A percentile compares a stretch with the other conserved stretches of the same genome.
Evolutionary conservation across 805 yeast species (phyloP).

Genomic region (Hanseniaspora lindneri): DNA sequence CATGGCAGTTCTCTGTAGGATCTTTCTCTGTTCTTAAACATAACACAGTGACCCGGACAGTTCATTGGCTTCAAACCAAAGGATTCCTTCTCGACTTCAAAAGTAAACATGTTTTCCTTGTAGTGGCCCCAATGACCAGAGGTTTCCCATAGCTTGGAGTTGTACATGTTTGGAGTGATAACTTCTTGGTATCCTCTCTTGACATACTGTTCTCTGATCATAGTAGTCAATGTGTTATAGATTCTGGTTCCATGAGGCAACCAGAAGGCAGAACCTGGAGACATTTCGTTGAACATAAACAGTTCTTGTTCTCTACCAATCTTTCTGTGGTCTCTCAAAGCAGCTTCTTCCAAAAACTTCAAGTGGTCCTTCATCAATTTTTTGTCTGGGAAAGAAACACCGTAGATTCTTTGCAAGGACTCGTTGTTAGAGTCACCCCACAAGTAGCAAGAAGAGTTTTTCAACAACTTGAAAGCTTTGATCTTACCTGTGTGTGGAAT

Average conservation of each 20-base stretch:
- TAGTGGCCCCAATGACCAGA: slow-evolving; percentile 99
- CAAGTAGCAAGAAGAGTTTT: slow-evolving; percentile 93
- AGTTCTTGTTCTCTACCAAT: slow-evolving; percentile 94
- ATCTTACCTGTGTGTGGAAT: slow-evolving; percentile 94
- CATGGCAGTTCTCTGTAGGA: slow-evolving; percentile 95
- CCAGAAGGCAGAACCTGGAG: slow-evolving; percentile 98
- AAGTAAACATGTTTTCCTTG: slow-evolving; percentile 92
- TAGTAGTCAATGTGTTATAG: slow-evolving; percentile 72
- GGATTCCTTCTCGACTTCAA: slow-evolving; percentile 91
- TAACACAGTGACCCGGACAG: slow-evolving; percentile 85
- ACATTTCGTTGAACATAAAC: slow-evolving; percentile 88
- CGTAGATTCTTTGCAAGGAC: slow-evolving; percentile 92
- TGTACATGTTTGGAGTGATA: slow-evolving; percentile 97
- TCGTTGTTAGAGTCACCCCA: slow-evolving; percentile 87
- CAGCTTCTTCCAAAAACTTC: slow-evolving; percentile 91
- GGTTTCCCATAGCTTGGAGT: slow-evolving; percentile 93
- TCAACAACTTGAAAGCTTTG: slow-evolving; percentile 84
- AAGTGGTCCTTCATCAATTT: slow-evolving; percentile 88
- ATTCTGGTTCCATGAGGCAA: slow-evolving; percentile 98
- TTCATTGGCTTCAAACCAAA: slow-evolving; percentile 93
- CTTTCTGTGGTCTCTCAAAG: slow-evolving; percentile 89
- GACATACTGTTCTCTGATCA: slow-evolving; percentile 74
- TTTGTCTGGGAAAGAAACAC: slow-evolving; percentile 97
- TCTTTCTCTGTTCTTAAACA: slow-evolving; percentile 85
- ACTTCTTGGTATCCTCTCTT: slow-evolving; percentile 96